Percentiles rank a stretch among this genome's conserved stretches.
Conservation (phyloP, 805 yeast genomes). For the Saccharomycopsis sp. region DNA sequence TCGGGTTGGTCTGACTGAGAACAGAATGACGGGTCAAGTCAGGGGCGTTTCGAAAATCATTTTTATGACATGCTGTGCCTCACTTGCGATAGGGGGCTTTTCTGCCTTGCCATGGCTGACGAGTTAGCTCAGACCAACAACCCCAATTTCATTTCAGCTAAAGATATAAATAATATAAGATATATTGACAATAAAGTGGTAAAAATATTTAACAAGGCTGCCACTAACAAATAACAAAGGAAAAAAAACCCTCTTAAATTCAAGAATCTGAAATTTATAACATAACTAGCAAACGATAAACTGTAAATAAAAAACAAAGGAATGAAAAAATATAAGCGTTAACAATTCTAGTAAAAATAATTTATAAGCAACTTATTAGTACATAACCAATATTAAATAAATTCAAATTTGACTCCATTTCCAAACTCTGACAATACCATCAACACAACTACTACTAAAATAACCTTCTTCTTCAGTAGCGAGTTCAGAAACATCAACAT, state of each 20-base stretch:
- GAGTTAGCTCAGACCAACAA: too few species aligned
- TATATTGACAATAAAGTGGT: too few species aligned
- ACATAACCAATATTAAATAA: not conserved
- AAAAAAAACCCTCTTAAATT: not conserved
- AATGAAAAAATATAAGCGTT: not conserved
- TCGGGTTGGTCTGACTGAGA: too few species aligned
- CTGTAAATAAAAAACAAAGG: not conserved
- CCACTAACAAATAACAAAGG: not conserved
- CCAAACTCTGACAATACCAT: slow-evolving; percentile 96
- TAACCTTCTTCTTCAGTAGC: slow-evolving; percentile 65
- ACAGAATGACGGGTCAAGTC: too few species aligned
- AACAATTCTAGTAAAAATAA: not conserved
- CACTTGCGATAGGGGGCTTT: too few species aligned
- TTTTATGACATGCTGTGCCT: too few species aligned
- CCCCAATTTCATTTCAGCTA: too few species aligned
- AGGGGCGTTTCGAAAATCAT: too few species aligned
- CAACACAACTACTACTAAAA: slow-evolving; percentile 97
- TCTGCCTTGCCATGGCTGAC: too few species aligned
- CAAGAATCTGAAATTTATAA: not conserved
- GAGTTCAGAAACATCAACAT: slow-evolving; percentile 83
- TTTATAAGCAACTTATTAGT: not conserved
- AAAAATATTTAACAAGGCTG: too few species aligned
- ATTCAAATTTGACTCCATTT: slow-evolving; percentile 30
- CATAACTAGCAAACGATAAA: not conserved
- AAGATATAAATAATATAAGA: too few species aligned